These are phyloP conservation scores for Salix arbutifolia DNA, from an alignment of 345 rosid genomes.

Conservation along the genomic window DNA sequence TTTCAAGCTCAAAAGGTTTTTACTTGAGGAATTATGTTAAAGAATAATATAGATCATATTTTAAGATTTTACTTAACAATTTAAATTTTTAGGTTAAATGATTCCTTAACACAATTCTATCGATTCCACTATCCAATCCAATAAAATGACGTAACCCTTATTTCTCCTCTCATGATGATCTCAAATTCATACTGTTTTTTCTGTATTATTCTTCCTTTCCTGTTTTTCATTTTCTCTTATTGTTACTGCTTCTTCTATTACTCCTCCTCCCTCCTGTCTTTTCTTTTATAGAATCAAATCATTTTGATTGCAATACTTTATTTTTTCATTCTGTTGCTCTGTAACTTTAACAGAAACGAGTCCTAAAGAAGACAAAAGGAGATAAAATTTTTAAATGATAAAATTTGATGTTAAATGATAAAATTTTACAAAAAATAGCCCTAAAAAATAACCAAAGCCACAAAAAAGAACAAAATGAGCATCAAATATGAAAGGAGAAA, in stretches of 20 bases:
- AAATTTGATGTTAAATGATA: too few species aligned
- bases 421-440: too few species aligned
- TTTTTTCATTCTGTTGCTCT: background rate
- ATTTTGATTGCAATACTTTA: conserved; percentile 11
- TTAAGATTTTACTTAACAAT: too few species aligned
- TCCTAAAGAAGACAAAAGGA: background rate
- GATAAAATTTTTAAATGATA: too few species aligned
- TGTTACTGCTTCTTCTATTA: background rate
- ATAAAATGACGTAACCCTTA: conserved; percentile 19
- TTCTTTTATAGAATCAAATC: conserved; percentile 15
- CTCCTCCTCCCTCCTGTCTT: background rate
- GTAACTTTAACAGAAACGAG: background rate
- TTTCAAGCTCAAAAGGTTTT: too few species aligned
- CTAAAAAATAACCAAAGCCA: too few species aligned
- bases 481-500: too few species aligned
- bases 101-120: too few species aligned
- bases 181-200: background rate
- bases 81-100: too few species aligned
- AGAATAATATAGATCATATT: too few species aligned
- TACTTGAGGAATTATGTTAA: too few species aligned
- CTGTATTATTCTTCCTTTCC: background rate
- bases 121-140: conserved; percentile 2
- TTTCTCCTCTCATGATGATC: conserved; percentile 6
- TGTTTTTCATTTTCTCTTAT: background rate
- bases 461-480: too few species aligned